A percentile compares a stretch with the other conserved stretches of the same genome.
phyloP scores from a whole-genome alignment of 129 eudicot genomes.

The Smallanthus sonchifolius region DNA sequence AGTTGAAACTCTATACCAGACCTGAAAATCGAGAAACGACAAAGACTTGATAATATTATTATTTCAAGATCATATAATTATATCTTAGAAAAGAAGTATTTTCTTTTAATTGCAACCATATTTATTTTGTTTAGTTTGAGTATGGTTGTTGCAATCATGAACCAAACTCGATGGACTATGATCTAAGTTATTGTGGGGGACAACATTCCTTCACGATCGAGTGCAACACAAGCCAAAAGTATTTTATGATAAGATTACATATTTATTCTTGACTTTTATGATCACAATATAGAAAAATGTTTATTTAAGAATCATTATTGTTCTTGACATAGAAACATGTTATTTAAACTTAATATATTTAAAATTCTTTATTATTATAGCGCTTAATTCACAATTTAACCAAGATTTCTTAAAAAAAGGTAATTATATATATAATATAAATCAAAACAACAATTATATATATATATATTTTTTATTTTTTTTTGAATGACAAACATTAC shows the following conservation, averaged over 20 bases:
- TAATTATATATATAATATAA: not conserved
- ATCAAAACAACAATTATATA: not conserved
- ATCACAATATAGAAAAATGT: not conserved
- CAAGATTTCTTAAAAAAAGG: not conserved
- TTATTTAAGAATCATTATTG: too few relatives aligned
- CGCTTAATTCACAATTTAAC: not conserved
- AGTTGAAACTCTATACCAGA: not conserved
- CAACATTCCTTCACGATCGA: slow-evolving; percentile 4
- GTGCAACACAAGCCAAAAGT: slow-evolving; percentile 9
- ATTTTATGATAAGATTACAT: not conserved
- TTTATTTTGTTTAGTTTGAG: not conserved
- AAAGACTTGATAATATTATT: not conserved
- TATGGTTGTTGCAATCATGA: not conserved
- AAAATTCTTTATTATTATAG: not conserved
- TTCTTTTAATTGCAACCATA: not conserved
- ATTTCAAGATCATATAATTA: not conserved
- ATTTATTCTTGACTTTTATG: not conserved
- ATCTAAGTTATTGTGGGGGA: slow-evolving; percentile 1
- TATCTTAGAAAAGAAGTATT: not conserved
- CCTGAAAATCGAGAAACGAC: not conserved
- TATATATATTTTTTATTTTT: too few relatives aligned
- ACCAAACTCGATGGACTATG: slow-evolving; percentile 15
- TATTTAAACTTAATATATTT: not conserved
- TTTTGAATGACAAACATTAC: too few relatives aligned
- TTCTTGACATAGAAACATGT: not conserved